Conservation (phyloP, 2,329 filamentous ascomycete species). For the Paracorniculantispora psalliotae region DNA sequence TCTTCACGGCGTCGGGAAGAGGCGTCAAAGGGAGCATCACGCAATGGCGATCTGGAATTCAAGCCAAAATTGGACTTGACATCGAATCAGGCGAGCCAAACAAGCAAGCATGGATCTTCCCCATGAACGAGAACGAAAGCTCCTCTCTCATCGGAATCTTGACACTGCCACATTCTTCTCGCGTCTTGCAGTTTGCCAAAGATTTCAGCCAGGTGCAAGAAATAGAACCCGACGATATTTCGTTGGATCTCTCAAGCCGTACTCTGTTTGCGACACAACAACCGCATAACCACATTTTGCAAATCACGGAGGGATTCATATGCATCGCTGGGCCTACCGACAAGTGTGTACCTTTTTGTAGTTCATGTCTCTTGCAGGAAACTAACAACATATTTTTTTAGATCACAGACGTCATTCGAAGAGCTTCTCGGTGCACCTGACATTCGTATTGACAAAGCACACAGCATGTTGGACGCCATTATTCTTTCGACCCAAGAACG, state of each 20-base stretch:
- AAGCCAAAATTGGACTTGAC: conserved; percentile 60
- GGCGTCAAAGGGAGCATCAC: conserved; percentile 58
- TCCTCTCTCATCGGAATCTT: conserved; percentile 36
- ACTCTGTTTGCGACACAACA: conserved; percentile 45
- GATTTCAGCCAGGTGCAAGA: conserved; percentile 43
- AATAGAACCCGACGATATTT: conserved; percentile 34
- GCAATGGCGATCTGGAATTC: conserved; percentile 65
- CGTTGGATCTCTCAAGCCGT: conserved; percentile 48
- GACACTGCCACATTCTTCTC: conserved; percentile 45
- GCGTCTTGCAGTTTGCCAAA: conserved; percentile 42
- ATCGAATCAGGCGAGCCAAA: conserved; percentile 46
- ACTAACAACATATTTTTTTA: conserved; percentile 10
- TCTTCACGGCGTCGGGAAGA: conserved; percentile 65
- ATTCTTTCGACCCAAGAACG: conserved; percentile 37
- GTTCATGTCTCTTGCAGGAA: neutral
- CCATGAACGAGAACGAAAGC: conserved; percentile 18
- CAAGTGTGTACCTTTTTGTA: neutral
- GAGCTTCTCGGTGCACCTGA: conserved; percentile 27
- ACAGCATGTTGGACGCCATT: conserved; percentile 32
- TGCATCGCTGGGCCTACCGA: neutral
- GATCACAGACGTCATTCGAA: conserved; percentile 27
- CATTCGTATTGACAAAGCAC: conserved; percentile 38
- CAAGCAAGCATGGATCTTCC: conserved; percentile 50
- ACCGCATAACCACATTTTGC: conserved; percentile 29
- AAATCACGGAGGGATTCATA: conserved; percentile 1